Base-by-base conservation (phyloP, 1,284 basidiomycete genomes). In the Pseudozyma hubeiensis region DNA sequence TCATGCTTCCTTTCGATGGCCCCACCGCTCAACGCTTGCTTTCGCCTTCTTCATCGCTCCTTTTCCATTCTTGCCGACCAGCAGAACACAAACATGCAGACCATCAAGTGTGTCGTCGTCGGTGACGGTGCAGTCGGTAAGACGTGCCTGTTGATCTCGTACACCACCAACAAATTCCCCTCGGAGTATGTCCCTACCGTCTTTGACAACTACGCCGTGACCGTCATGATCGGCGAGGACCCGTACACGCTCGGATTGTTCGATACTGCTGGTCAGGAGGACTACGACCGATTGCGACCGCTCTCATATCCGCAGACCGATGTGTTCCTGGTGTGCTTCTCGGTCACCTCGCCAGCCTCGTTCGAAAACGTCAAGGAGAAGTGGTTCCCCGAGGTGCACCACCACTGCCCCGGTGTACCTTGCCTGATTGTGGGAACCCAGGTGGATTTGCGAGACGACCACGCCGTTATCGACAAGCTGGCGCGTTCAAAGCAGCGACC, bases 321-420 rank as follows among this genome's bases (percentile, higher is more conserved):
- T 84, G 96, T 99, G 61, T 99, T 99, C 89, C 89, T 99, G 62
- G 95, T 99, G 79, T 99, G 96, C 87, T 99, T 98, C 88, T 96
- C 93, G 84, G 97, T 99, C 77, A 97, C 95, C 35, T 96, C 93
- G 29, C 97, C 96, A 6, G 95, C 97, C 40, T 97, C 94, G 55
- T 99, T 97, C 84, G 96, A 99, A 87, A 99, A 99, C 91, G 96
- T 99, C 82, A 98, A 97, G 89, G 96, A 99, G 87, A 99, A 99
- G 86, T 99, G 96, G 96, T 97, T 98, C 89, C 97, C 96, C 31
- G 97, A 99, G 87, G 96, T 99, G 53, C 94, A 95, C 85, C 96
- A 99, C 86, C 96, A 99, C 86, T 99, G 97, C 88, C 97, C 97
- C n/a, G 96, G 96, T 64, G 96, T 98, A 61, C 96, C 96, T 75